Conservation (phyloP, 345 rosid genomes). For the Eucalyptus caleyi region DNA sequence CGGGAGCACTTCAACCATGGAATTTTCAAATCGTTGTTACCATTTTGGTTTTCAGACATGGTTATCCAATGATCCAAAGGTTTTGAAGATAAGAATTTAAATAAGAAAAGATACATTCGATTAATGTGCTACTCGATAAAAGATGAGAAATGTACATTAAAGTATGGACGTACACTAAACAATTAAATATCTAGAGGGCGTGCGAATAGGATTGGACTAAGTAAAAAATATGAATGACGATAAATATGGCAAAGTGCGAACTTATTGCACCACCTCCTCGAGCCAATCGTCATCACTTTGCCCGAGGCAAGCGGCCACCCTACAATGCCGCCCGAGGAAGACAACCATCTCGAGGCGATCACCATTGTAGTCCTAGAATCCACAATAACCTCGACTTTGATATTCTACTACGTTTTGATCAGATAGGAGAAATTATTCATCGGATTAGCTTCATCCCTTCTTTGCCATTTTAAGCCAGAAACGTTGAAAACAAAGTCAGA, state of each 20-base stretch:
- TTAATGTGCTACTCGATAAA: background rate
- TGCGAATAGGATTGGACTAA: background rate
- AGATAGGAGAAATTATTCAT: background rate
- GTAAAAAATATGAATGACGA: background rate
- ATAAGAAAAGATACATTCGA: background rate
- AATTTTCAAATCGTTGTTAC: too few relatives aligned
- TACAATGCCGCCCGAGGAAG: background rate
- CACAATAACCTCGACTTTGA: background rate
- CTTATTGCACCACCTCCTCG: background rate
- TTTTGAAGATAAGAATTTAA: background rate
- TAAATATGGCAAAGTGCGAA: background rate
- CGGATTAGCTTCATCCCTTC: background rate
- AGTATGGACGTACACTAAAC: background rate
- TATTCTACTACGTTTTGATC: background rate
- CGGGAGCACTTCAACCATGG: too few relatives aligned
- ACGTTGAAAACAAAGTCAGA: background rate
- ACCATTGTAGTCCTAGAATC: background rate
- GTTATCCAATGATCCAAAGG: background rate
- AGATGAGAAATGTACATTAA: background rate
- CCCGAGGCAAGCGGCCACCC: background rate
- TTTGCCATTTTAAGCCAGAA: background rate
- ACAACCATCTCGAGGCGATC: background rate
- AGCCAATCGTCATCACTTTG: background rate
- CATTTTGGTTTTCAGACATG: background rate
- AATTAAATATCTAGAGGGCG: background rate